Evolutionary conservation across 2,329 filamentous ascomycete species (phyloP).

Genomic region (Hymenoscyphus occultus): DNA sequence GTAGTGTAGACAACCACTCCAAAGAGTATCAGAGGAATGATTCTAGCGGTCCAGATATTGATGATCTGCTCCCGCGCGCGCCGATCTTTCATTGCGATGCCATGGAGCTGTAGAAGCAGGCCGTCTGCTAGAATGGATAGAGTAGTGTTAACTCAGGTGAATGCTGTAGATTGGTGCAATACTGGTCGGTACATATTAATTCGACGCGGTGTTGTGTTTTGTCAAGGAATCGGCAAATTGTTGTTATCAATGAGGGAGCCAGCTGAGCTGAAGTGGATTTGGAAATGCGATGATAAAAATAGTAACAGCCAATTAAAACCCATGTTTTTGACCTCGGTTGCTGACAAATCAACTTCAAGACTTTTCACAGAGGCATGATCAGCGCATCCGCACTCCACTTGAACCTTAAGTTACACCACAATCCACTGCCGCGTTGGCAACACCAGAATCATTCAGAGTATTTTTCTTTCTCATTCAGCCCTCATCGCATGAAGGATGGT

Average conservation of each 20-base stretch:
- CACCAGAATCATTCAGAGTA: too few species aligned
- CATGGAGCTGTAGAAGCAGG: slow-evolving; percentile 2
- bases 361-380: not conserved
- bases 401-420: too few species aligned
- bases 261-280: not conserved
- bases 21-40: slow-evolving; percentile 68
- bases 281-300: not conserved
- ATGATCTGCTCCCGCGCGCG: slow-evolving; percentile 17
- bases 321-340: not conserved
- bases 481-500: too few species aligned
- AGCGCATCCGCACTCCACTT: not conserved
- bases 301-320: not conserved
- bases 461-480: too few species aligned
- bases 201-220: not conserved
- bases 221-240: not conserved
- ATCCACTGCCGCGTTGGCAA: too few species aligned
- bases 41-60: slow-evolving; percentile 35
- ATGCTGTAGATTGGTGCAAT: not conserved
- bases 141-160: not conserved
- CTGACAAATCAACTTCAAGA: not conserved
- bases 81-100: slow-evolving; percentile 10
- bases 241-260: not conserved
- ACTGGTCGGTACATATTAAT: not conserved
- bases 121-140: not conserved
- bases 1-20: slow-evolving; percentile 66